phyloP scores from a whole-genome alignment of 2,329 filamentous ascomycete genomes.

The Xylariales sp. region DNA sequence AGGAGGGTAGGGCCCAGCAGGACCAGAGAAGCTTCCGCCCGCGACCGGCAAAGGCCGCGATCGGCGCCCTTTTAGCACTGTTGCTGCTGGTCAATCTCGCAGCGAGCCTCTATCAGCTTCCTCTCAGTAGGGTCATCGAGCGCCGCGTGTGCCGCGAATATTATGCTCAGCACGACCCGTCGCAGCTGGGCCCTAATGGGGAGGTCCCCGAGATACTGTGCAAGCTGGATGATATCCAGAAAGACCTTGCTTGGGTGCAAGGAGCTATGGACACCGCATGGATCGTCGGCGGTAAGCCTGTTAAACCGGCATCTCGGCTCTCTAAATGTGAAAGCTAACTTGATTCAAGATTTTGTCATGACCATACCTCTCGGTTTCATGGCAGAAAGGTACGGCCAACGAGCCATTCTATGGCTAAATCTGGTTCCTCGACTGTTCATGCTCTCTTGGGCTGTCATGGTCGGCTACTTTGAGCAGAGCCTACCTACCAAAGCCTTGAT shows the following conservation, averaged over 20 bases:
- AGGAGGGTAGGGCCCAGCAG: no score
- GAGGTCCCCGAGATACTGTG: constrained; percentile 46
- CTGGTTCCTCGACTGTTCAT: constrained; percentile 35
- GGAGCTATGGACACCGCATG: constrained; percentile 44
- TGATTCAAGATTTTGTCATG: constrained; percentile 38
- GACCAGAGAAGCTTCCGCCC: not conserved
- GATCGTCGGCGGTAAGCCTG: constrained; percentile 40
- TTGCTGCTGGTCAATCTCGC: constrained; percentile 42
- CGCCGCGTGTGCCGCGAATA: constrained; percentile 44
- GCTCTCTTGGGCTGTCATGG: constrained; percentile 33
- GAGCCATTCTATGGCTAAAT: constrained; percentile 36
- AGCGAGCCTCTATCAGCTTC: constrained; percentile 43
- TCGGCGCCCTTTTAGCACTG: constrained; percentile 29
- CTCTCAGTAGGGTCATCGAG: constrained; percentile 42
- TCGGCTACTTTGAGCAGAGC: constrained; percentile 30
- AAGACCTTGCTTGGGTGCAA: constrained; percentile 46
- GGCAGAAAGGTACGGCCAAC: constrained; percentile 37
- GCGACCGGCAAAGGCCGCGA: not conserved
- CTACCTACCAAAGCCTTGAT: constrained; percentile 35
- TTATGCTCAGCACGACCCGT: constrained; percentile 37
- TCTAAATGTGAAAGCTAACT: not conserved
- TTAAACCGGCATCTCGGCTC: not conserved
- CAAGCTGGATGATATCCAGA: constrained; percentile 48
- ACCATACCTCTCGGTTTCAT: constrained; percentile 44
- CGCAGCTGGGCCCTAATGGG: constrained; percentile 26